Evolutionary conservation across 176 grass and related monocot genomes (phyloP), one percentile per base, ranked within the genome.

Genomic region (Ananas comosus): DNA sequence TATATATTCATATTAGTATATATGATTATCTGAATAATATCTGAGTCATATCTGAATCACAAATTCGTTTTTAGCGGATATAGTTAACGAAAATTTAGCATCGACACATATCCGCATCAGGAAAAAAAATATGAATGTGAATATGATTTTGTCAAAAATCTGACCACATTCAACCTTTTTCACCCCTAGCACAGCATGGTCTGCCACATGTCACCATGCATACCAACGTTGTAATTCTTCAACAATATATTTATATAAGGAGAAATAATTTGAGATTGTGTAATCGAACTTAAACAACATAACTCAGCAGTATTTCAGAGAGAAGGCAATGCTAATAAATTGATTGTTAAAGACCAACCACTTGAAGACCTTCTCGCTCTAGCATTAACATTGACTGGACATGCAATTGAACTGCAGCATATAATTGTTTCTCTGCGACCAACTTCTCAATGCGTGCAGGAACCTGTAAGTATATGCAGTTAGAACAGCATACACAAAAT

Each of bases 331-430:
- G 54, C 54, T 18, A 59, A 59, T 5, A 59, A 19, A 59, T 59
- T 59, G n/a, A 59, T n/a, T 59, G 54, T 59, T 66, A 51, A 54
- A 63, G 13, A 85, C 93, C 69, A 75, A 97, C 94, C 89, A 83
- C 89, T 93, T 99, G 94, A 79, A 99, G 94, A 69, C 94, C 94
- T 86, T 99, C 94, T 78, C 94, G 85, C 67, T 99, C 89, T 56
- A 99, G 84, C 72, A 93, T 74, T 76, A 92, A 51, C 75, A 83
- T 90, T 85, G 89, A 99, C 48, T 93, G 94, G 22, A 93, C 94
- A 79, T 93, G 89, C 74, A 99, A 81, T 77, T 99, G 94, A 49
- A 93, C 94, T 48, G 94, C 89, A 72, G 94, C 94, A 23, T 99
- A 99, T 51, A 93, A 80, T 76, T 99, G 94, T 80, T 99, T 99